phyloP scores from a whole-genome alignment of 441 rosid genomes.

The Gossypium aridum region DNA sequence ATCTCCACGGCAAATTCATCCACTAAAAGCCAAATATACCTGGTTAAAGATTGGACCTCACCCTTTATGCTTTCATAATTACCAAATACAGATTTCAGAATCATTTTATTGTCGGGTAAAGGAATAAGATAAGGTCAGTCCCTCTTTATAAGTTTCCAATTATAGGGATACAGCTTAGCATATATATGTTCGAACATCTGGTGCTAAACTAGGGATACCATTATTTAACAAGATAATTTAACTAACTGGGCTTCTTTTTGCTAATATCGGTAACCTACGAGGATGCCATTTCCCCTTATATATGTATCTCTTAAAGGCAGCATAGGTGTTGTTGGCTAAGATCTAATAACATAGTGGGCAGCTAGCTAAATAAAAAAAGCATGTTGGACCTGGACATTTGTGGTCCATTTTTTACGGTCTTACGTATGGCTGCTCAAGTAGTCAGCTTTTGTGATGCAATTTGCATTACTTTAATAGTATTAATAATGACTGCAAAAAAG shows the following conservation, averaged over 20 bases:
- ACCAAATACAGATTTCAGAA: not conserved
- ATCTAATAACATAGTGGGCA: not conserved
- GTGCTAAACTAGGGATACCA: not conserved
- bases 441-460: conserved; percentile 5
- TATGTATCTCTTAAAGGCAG: not conserved
- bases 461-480: not conserved
- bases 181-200: not conserved
- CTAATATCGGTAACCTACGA: not conserved
- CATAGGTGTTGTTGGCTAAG: not conserved
- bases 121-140: not conserved
- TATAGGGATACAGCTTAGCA: not conserved
- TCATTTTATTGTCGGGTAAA: not conserved
- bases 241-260: not conserved
- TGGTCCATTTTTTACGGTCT: conserved; percentile 3
- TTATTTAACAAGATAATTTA: too few species aligned
- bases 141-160: not conserved
- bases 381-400: not conserved
- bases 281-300: too few species aligned
- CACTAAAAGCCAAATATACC: not conserved
- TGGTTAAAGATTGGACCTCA: not conserved
- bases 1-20: not conserved
- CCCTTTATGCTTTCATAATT: not conserved
- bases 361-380: not conserved
- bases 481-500: not conserved
- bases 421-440: not conserved